Conservation (phyloP, 768 basidiomycete genomes). For the Pholiota conissans region DNA sequence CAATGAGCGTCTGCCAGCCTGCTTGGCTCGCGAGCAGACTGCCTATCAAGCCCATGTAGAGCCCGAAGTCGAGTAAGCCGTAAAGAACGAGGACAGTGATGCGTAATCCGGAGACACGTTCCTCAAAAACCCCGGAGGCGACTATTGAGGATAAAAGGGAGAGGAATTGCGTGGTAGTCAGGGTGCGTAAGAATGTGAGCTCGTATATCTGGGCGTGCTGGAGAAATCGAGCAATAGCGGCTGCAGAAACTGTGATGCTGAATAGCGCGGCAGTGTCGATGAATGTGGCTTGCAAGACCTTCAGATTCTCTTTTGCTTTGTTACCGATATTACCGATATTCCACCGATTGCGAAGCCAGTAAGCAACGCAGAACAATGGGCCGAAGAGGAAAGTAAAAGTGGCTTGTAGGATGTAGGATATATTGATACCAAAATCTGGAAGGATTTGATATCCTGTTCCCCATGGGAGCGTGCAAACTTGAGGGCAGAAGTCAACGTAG, state of each 20-base stretch:
- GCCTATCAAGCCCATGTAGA: not conserved
- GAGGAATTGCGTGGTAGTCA: not conserved
- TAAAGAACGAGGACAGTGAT: not conserved
- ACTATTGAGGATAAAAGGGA: not conserved
- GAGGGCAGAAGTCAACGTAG: no score
- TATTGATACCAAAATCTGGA: no score
- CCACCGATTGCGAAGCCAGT: not conserved
- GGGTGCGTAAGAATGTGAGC: not conserved
- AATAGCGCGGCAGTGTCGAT: not conserved
- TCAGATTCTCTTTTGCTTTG: not conserved
- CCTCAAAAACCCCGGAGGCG: not conserved
- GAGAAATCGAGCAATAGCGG: not conserved
- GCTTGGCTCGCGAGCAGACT: not conserved
- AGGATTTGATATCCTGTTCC: no score
- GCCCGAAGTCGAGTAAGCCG: not conserved
- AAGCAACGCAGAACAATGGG: not conserved
- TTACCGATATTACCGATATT: not conserved
- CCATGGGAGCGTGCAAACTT: no score
- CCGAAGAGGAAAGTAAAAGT: not conserved
- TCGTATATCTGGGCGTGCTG: not conserved
- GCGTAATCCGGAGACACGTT: not conserved
- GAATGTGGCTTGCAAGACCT: not conserved
- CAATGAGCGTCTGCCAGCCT: not conserved
- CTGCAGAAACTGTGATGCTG: not conserved
- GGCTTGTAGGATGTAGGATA: not conserved